Evolutionary conservation across 306 rosid species (phyloP), one percentile per base, ranked within the genome.

Genomic region (Cicer pinnatifidum): DNA sequence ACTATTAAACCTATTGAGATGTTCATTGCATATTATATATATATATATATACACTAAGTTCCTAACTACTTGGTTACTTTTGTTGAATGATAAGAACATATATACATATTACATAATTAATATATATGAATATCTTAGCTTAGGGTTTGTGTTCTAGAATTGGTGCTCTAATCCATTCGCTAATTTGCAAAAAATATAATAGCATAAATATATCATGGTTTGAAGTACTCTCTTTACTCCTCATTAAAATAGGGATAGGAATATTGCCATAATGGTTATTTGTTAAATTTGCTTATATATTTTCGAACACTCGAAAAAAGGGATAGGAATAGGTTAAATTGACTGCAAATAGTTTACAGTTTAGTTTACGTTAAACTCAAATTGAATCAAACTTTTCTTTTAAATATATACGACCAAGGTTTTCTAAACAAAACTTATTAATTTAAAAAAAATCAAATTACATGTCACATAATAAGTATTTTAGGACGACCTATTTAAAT

Each of bases 21-120:
- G 6, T 48, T 75, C 46, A 33, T 61, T 72, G 38, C 47, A 65
- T 69, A 65, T 13, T 33, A 7, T 19, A 35, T 12, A 33, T 23
- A 10, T 17, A 17, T 16, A 16, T 16, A 16, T 16, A 16, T 0
- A 16, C 19, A 17, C 1, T 54, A 20, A 6, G 11, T 43, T 40
- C 11, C 11, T 10, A 56, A 38, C 0, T 35, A 38, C 0, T 0
- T 11, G 15, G 20, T 39, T 53, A 16, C 47, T 69, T 63, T 23
- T 13, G 1, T 43, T 56, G 9, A 65, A 4, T 11, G 2, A 41
- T 9, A 23, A 2, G 12, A 75, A 53, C 11, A 23, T 5, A 23
- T 5, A 75, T 9, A 7, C 19, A 19, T 19, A 39, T n/a, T 37
- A n/a, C 12, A 6, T 9, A 48, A 45, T 58, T 17, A 35, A 57